Evolutionary conservation across 2,329 filamentous ascomycete species (phyloP), one percentile per base, ranked within the genome.

Genomic region (Trichoderma polysporum): DNA sequence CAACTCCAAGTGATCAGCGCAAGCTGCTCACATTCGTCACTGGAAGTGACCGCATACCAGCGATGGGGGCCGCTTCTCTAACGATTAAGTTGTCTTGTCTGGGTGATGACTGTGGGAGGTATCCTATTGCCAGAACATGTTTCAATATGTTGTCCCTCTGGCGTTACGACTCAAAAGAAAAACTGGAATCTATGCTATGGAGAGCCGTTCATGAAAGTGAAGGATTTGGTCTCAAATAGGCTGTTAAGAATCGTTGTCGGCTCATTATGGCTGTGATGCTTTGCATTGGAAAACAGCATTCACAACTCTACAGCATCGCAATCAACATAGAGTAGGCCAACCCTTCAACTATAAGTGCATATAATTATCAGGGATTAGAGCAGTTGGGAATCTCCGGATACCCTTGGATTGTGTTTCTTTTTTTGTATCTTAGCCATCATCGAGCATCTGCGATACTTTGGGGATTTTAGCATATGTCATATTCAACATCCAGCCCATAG

Each of bases 151-250:
- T 97, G 70, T 89, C 90, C 4, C 79, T 97, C 66, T 94, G 90
- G 80, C 85, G 87, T 53, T 97, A 94, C 77, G 76, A 78, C 39
- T 88, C 86, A 3, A 87, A 84, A 71, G 84, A 88, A 74, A 89
- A 86, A 71, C 77, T 97, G 68, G 90, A 92, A 76, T 80, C 78
- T 60, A 88, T 89, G 81, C 80, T 97, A 35, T 97, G 93, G 93
- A 86, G 87, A 69, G 94, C 94, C 4, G 93, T 97, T n/a, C 83
- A 88, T 70, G 93, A 94, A 78, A 96, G 93, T 74, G 93, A 97
- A 77, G 94, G 94, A 2, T 97, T 97, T 84, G 93, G 93, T 35
- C 83, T 97, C 77, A 95, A 94, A 76, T 94, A 76, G 82, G 19
- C n/a, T 56, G 12, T 15, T 5, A 37, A 9, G 22, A 22, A 25